Evolutionary conservation across 148 eudicot species (phyloP), one percentile per base, ranked within the genome.

Genomic region (Oxyria digyna): DNA sequence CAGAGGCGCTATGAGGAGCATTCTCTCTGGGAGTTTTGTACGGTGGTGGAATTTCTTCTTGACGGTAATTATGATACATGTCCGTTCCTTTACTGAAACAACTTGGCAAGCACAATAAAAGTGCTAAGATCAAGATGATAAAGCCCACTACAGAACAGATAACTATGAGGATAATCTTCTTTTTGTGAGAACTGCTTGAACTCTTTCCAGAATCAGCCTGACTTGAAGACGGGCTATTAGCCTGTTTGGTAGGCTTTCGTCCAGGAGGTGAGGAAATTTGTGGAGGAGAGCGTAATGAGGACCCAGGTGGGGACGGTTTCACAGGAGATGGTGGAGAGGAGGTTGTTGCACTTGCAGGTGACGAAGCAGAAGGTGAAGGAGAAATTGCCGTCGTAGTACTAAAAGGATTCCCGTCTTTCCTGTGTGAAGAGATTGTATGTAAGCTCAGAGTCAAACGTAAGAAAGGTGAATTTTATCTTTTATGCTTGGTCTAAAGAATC

Each of bases 371-470:
- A 42, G 76, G 67, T 74, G 79, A 54, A 23, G 62, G 62, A 54
- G 62, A 9, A 6, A 54, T 62, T 33, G 75, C 62, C 18, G 74
- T 71, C 70, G 87, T 76, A 40, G 83, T 77, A 71, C 75, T 85
- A 62, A 94, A 82, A 73, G 81, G 82, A 84, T 94, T 94, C 42
- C 97, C 98, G 59, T 86, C 92, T 10, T 69, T 80, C 74, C 96
- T 90, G 94, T 80, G 76, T 41, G 45, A 46, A 40, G 65, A 20
- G 38, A 38, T 66, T 29, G 20, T 50, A 38, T 59, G 38, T 59
- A 13, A 59, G 38, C 18, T 29, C 37, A 59, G 38, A 29, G 14
- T 59, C 20, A 6, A 11, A 21, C 8, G 18, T 45, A 45, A 45
- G 6, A 45, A 14, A 45, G 5, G 18, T 14, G 46, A 14, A 42